Base-by-base conservation (phyloP, 495 filamentous ascomycete genomes). In the Cetradonia linearis region DNA sequence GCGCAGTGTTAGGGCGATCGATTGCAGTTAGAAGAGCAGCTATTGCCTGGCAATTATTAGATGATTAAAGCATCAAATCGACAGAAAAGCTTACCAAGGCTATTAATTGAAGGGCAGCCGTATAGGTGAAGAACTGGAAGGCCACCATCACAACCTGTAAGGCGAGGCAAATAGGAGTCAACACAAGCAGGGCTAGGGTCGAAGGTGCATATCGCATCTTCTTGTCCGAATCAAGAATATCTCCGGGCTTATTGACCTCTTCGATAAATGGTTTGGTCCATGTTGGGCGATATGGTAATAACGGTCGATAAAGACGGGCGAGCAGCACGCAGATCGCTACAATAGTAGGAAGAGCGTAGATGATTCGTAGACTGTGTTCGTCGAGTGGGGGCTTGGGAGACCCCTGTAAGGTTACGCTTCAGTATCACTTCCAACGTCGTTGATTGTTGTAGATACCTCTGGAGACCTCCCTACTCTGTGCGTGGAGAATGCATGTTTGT, bases 221-320 rank as follows among this genome's bases (percentile, higher is more conserved):
- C 8, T 38, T 60, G 13, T 67, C 68, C 38, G 62, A 30, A n/a
- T 58, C 59, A 7, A 74, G 49, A 8, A 76, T 72, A 40, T 65
- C 59, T 28, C 54, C 58, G 11, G 37, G 37, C 9, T 68, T 62
- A 58, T 71, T 70, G 28, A 70, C 67, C 52, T 79, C 70, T 62
- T 77, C 70, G 5, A 81, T 66, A 58, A 83, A 83, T 9, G 75
- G 67, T 38, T 61, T 66, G 4, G 74, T 73, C 81, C 80, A 85
- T 69, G 63, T 68, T 20, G 82, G 81, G 46, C 63, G 62, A 49
- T 67, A 60, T 0, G 65, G 48, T 30, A 70, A 57, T 8, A 73
- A 42, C 16, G 67, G 62, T 6, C 61, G 54, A n/a, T 74, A 34
- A n/a, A 73, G 9, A 61, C 76, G 71, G 25, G 59, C 65, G 6